These are phyloP conservation scores for Alternaria brassicicola DNA, from an alignment of 2,329 filamentous ascomycete species.

Conservation along the genomic window DNA sequence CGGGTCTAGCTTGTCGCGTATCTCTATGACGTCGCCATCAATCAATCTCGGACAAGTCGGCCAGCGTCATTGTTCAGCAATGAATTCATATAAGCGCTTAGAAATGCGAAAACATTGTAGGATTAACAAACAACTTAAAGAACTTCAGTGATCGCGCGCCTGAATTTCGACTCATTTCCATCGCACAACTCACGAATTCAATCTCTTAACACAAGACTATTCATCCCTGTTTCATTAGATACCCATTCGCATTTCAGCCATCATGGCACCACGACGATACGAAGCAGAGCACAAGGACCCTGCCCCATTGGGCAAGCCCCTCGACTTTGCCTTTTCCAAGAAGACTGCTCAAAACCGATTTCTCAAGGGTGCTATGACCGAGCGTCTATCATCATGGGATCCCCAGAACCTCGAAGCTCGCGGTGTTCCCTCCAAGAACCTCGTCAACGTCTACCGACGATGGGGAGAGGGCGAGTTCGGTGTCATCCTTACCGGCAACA, in stretches of 20 bases:
- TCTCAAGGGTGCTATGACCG: constrained; percentile 71
- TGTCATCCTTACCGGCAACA: constrained; percentile 67
- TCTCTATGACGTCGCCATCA: constrained; percentile 14
- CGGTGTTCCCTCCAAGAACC: constrained; percentile 60
- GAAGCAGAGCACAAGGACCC: constrained; percentile 50
- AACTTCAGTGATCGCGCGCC: not conserved
- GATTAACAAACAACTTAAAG: not conserved
- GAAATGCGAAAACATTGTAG: constrained; percentile 7
- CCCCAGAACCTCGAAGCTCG: constrained; percentile 59
- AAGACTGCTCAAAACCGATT: constrained; percentile 68
- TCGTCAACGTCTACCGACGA: constrained; percentile 59
- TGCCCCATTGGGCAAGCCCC: constrained; percentile 51
- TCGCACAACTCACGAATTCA: not conserved
- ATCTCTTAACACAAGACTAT: not conserved
- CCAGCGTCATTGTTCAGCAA: not conserved
- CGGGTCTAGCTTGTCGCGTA: not conserved
- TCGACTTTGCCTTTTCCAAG: constrained; percentile 56
- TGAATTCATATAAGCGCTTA: constrained; percentile 2
- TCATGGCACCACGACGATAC: constrained; percentile 50
- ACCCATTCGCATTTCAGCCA: not conserved
- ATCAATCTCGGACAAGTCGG: not conserved
- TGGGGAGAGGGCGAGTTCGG: constrained; percentile 59
- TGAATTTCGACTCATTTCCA: not conserved
- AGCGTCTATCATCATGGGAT: constrained; percentile 67
- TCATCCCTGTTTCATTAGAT: constrained; percentile 4